Percentiles rank a stretch among this genome's conserved stretches.
These are phyloP conservation scores for Wickerhamiella siamensis DNA, from an alignment of 805 yeast genomes.

Conservation along the genomic window DNA sequence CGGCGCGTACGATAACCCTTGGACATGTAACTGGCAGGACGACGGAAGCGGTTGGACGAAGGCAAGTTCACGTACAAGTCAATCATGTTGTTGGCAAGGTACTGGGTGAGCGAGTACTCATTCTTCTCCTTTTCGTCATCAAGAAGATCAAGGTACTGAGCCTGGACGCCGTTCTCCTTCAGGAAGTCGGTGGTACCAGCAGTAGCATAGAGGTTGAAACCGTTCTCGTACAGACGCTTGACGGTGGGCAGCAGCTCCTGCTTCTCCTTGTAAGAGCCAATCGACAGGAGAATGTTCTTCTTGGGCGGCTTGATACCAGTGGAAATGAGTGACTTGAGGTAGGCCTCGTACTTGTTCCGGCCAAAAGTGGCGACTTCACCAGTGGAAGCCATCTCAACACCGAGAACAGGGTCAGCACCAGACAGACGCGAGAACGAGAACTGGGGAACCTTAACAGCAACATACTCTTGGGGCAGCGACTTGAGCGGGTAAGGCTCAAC, in stretches of 20 bases:
- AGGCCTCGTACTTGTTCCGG: constrained; percentile 91
- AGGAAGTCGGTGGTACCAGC: constrained; percentile 98
- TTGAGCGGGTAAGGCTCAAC: constrained; percentile 81
- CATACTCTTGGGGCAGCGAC: constrained; percentile 81
- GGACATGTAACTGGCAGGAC: constrained; percentile 96
- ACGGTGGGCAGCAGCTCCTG: constrained; percentile 84
- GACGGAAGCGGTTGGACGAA: constrained; percentile 89
- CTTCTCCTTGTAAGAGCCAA: constrained; percentile 96
- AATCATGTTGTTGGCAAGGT: constrained; percentile 89
- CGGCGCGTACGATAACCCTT: constrained; percentile 97
- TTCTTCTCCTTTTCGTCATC: constrained; percentile 66
- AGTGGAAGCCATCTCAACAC: constrained; percentile 98
- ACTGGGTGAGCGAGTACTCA: constrained; percentile 91
- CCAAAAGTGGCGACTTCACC: constrained; percentile 99
- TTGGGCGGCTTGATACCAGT: constrained; percentile 92
- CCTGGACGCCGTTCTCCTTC: constrained; percentile 87
- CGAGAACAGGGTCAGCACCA: constrained; percentile 95
- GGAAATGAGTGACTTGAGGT: constrained; percentile 82
- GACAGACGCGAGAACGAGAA: constrained; percentile 93
- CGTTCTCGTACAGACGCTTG: constrained; percentile 62
- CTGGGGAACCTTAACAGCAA: constrained; percentile 94
- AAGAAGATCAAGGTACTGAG: constrained; percentile 84
- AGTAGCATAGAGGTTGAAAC: constrained; percentile 87
- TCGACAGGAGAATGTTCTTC: constrained; percentile 82
- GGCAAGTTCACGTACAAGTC: constrained; percentile 95